Conservation (phyloP, 2,329 filamentous ascomycete genomes). For the Hypoxylon sp. region DNA sequence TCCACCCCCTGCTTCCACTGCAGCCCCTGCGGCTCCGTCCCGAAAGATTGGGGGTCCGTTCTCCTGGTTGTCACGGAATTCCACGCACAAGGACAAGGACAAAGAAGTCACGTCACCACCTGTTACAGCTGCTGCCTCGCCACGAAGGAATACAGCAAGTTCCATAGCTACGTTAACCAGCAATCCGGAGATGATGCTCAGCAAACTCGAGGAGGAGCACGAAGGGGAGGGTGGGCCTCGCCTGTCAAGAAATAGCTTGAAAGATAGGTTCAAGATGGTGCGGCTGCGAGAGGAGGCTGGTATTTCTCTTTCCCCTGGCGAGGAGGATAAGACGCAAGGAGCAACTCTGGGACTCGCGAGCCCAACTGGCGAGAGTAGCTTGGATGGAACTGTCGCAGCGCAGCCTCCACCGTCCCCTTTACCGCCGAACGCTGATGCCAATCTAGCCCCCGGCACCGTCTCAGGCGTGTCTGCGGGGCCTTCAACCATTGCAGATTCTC, state of each 20-base stretch:
- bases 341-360: slow-evolving; percentile 45
- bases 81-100: slow-evolving; percentile 68
- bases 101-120: slow-evolving; percentile 69
- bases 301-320: slow-evolving; percentile 64
- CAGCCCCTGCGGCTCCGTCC: slow-evolving; percentile 55
- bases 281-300: slow-evolving; percentile 80
- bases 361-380: slow-evolving; percentile 46
- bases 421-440: slow-evolving; percentile 74
- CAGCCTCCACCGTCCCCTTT: slow-evolving; percentile 61
- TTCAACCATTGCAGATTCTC: slow-evolving; percentile 74
- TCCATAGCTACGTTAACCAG: slow-evolving; percentile 83
- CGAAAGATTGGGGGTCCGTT: slow-evolving; percentile 91
- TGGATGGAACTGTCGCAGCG: slow-evolving; percentile 45
- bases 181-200: slow-evolving; percentile 83
- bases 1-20: slow-evolving; percentile 54
- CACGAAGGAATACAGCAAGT: slow-evolving; percentile 80
- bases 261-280: slow-evolving; percentile 82
- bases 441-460: slow-evolving; percentile 85
- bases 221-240: slow-evolving; percentile 62
- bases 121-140: slow-evolving; percentile 54
- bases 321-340: slow-evolving; percentile 63
- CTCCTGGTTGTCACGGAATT: slow-evolving; percentile 81
- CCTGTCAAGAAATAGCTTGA: slow-evolving; percentile 72
- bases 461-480: slow-evolving; percentile 83
- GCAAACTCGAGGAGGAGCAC: slow-evolving; percentile 79